Evolutionary conservation across 2,329 filamentous ascomycete genomes (phyloP), one percentile per base, ranked within the genome.

Genomic region (Sarocladium brachiariae): DNA sequence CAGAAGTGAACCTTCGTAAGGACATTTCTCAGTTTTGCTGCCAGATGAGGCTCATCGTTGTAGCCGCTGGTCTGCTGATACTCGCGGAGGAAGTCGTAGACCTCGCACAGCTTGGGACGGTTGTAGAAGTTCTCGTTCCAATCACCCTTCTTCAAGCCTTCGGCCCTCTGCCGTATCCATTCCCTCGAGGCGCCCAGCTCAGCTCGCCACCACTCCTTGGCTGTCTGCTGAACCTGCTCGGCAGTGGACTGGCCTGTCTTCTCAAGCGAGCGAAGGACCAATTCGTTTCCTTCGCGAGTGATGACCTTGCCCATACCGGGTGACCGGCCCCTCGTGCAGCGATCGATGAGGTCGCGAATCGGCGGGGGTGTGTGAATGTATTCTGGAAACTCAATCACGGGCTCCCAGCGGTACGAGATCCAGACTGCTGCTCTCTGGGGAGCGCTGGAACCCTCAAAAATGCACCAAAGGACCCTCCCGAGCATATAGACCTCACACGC

Each of bases 401-500:
- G 74, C 59, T 82, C 78, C 63, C 72, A 74, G 14, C 66, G 67
- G 59, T 82, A 82, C 41, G 79, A 82, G 55, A 79, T 71, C 79
- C 79, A 82, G 11, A 80, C 70, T 3, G 76, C 74, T 2, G 74
- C 73, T 53, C 70, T 70, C 57, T 83, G 76, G 2, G 79, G 78
- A 2, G 77, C 78, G 52, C 76, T 77, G 58, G 75, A 73, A 18
- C 77, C 78, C 59, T 83, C 80, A 51, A 83, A 83, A 14, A 83
- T 73, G 58, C 80, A 83, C 78, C 79, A 83, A 43, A 83, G 65
- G 23, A 81, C 69, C 34, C 79, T 71, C 5, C 78, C 80, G 14
- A 83, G 72, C 78, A 82, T 81, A 63, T 81, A 83, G 1, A 81
- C 78, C 60, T 80, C 75, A 18, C 78, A 78, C 0, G 74, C 69